phyloP scores from a whole-genome alignment of 257 asterid genomes.

The Penstemon eatonii region DNA sequence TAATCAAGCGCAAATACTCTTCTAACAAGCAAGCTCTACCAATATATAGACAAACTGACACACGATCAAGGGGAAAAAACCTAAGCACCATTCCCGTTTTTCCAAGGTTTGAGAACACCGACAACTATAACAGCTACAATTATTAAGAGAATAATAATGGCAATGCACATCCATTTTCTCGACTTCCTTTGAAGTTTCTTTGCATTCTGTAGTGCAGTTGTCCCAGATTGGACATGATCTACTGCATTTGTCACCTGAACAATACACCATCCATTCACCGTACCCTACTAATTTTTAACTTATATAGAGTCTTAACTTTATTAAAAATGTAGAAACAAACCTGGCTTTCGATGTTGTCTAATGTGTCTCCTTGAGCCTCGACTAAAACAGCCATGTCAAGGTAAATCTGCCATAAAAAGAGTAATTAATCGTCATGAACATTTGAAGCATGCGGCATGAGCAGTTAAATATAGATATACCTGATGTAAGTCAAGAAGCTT shows the following conservation, averaged over 20 bases:
- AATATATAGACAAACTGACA: not conserved
- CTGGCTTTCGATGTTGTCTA: conserved; percentile 91
- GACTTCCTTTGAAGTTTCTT: conserved; percentile 61
- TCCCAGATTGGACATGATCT: conserved; percentile 69
- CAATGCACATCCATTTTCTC: conserved; percentile 70
- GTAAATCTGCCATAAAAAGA: conserved; percentile 46
- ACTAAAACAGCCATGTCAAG: conserved; percentile 87
- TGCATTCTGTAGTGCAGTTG: conserved; percentile 60
- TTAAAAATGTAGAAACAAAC: not conserved
- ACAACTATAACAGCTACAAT: conserved; percentile 42
- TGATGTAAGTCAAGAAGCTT: conserved; percentile 84
- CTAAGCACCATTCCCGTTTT: conserved; percentile 46
- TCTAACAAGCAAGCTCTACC: conserved; percentile 5
- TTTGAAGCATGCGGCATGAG: not conserved
- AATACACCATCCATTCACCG: conserved; percentile 13
- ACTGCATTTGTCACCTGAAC: conserved; percentile 67
- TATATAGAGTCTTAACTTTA: not conserved
- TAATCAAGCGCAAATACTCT: not conserved
- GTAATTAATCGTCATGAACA: not conserved
- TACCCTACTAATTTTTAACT: not conserved
- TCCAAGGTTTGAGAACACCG: conserved; percentile 53
- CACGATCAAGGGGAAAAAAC: not conserved
- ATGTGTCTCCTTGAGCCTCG: conserved; percentile 78
- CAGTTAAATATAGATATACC: conserved; percentile 33
- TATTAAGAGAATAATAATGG: conserved; percentile 46